Conservation (phyloP, 2,329 filamentous ascomycete genomes). For the Blumeria hordei region DNA sequence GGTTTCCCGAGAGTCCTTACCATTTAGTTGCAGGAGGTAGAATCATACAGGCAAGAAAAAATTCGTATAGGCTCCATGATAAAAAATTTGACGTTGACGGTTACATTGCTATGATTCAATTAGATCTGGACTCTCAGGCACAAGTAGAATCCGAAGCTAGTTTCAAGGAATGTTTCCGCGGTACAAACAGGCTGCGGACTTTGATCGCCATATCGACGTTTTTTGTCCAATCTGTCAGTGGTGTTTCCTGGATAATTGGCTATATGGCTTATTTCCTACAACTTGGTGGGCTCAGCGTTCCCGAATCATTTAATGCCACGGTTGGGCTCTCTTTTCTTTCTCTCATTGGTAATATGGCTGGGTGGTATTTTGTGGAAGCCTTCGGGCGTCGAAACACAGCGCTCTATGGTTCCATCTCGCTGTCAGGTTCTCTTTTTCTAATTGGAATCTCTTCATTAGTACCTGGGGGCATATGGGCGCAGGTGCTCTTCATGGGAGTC, state of each 20-base stretch:
- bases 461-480: slow-evolving; percentile 6
- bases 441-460: slow-evolving; percentile 8
- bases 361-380: slow-evolving; percentile 14
- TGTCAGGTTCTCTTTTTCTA: slow-evolving; percentile 6
- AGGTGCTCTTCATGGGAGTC: slow-evolving; percentile 9
- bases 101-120: slow-evolving; percentile 3
- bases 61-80: slow-evolving; percentile 3
- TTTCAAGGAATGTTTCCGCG: slow-evolving; percentile 8
- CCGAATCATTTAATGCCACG: slow-evolving; percentile 10
- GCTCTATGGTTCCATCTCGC: slow-evolving; percentile 7
- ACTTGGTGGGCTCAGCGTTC: slow-evolving; percentile 11
- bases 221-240: slow-evolving; percentile 14
- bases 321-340: slow-evolving; percentile 13
- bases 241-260: slow-evolving; percentile 15
- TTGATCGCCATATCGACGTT: slow-evolving; percentile 14
- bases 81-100: slow-evolving; percentile 4
- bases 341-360: slow-evolving; percentile 14
- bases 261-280: slow-evolving; percentile 13
- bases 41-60: slow-evolving; percentile 5
- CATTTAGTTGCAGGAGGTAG: slow-evolving; percentile 17
- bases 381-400: slow-evolving; percentile 13
- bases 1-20: slow-evolving; percentile 25
- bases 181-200: slow-evolving; percentile 5
- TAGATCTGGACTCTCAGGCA: neutral
- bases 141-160: neutral